These are phyloP conservation scores for Umbellularia californica DNA, from an alignment of 164 flowering plant species.

Conservation along the genomic window DNA sequence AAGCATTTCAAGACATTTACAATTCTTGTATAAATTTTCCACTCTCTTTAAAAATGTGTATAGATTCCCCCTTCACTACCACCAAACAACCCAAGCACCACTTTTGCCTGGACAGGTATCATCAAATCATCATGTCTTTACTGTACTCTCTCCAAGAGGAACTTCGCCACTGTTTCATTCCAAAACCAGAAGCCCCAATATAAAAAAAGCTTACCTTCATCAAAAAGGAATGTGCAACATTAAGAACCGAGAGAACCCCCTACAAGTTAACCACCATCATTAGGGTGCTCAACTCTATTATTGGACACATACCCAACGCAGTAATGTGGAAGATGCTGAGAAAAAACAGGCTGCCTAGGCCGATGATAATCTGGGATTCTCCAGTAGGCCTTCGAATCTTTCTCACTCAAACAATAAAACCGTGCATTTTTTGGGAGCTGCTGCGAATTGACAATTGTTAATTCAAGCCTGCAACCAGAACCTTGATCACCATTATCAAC, in stretches of 20 bases:
- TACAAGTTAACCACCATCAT: background rate
- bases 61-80: background rate
- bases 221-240: background rate
- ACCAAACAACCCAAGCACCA: background rate
- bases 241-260: background rate
- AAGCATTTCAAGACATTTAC: background rate
- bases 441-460: slow-evolving; percentile 37
- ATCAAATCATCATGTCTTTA: background rate
- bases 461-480: slow-evolving; percentile 27
- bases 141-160: background rate
- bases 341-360: slow-evolving; percentile 7
- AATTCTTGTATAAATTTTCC: background rate
- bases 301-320: slow-evolving; percentile 14
- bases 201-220: background rate
- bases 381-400: slow-evolving; percentile 16
- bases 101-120: background rate
- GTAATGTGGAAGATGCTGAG: slow-evolving; percentile 13
- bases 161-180: background rate
- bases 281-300: background rate
- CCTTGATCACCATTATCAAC: slow-evolving; percentile 32
- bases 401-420: slow-evolving; percentile 6
- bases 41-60: background rate
- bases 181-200: background rate
- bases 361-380: slow-evolving; percentile 5
- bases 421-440: slow-evolving; percentile 22